Percentiles rank a stretch among this genome's conserved stretches.
These are phyloP conservation scores for Anisogramma anomala DNA, from an alignment of 2,329 filamentous ascomycete genomes.

Conservation along the genomic window DNA sequence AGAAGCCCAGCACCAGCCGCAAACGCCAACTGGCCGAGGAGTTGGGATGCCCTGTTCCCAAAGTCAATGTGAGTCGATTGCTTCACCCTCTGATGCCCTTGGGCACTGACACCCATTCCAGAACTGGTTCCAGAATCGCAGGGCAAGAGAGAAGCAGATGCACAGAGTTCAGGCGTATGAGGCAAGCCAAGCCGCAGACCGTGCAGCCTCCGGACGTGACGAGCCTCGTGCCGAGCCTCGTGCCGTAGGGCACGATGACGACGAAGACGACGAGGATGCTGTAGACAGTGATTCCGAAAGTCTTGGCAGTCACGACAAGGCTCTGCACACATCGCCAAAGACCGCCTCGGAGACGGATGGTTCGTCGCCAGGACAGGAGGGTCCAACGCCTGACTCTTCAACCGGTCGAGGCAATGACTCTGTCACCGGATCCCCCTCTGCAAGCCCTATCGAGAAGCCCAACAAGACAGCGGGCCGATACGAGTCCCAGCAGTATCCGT, in stretches of 20 bases:
- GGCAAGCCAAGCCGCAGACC: slow-evolving; percentile 30
- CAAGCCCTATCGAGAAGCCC: not conserved
- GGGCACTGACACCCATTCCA: slow-evolving; percentile 25
- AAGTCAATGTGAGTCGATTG: slow-evolving; percentile 10
- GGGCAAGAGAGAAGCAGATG: slow-evolving; percentile 54
- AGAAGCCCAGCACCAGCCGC: slow-evolving; percentile 14
- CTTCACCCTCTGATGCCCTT: not conserved
- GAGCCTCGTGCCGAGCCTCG: slow-evolving; percentile 10
- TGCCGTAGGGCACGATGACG: no score
- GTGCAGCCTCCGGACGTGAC: slow-evolving; percentile 24
- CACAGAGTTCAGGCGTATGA: slow-evolving; percentile 42
- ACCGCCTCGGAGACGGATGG: slow-evolving; percentile 22
- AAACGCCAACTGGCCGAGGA: slow-evolving; percentile 14
- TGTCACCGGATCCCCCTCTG: slow-evolving; percentile 2
- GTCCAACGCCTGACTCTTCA: slow-evolving; percentile 1
- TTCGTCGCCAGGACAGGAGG: slow-evolving; percentile 16
- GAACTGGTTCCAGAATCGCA: slow-evolving; percentile 61
- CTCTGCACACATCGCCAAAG: slow-evolving; percentile 27
- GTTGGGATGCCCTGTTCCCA: slow-evolving; percentile 12
- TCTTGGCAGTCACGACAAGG: slow-evolving; percentile 22
- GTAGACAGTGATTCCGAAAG: slow-evolving; percentile 23
- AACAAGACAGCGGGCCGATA: not conserved
- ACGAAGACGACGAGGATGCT: slow-evolving; percentile 18
- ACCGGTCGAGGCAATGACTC: slow-evolving; percentile 6
- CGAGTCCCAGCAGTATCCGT: no score